phyloP scores from a whole-genome alignment of 2,329 filamentous ascomycete genomes.

The Diaporthe nobilis region DNA sequence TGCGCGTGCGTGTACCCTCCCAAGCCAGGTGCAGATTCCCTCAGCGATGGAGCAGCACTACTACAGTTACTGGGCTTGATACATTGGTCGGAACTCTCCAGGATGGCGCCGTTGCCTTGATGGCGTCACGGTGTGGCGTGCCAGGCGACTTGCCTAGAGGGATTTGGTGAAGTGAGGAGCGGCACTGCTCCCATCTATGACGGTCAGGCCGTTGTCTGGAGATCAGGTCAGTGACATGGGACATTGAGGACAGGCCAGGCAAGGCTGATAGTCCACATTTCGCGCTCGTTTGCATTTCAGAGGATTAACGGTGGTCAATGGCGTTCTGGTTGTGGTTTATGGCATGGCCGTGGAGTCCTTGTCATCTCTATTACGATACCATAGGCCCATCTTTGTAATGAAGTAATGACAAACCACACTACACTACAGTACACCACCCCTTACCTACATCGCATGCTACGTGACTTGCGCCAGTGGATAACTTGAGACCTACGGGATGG shows the following conservation, averaged over 20 bases:
- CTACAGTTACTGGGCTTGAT: background rate
- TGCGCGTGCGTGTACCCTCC: background rate
- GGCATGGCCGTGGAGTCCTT: constrained; percentile 20
- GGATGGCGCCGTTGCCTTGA: background rate
- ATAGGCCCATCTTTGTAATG: constrained; percentile 5
- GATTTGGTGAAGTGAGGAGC: background rate
- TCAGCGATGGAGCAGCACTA: background rate
- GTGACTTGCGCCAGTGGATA: background rate
- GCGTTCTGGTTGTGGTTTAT: constrained; percentile 14
- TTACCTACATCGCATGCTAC: too few species aligned
- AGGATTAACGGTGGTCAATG: background rate
- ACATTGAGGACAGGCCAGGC: background rate
- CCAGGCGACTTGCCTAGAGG: background rate
- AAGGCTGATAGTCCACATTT: background rate
- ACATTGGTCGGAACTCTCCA: background rate
- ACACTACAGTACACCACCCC: background rate
- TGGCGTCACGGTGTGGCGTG: too few species aligned
- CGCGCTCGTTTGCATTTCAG: constrained; percentile 16
- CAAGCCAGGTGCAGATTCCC: background rate
- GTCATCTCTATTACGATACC: constrained; percentile 23
- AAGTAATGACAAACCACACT: constrained; percentile 2
- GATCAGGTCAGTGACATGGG: background rate
- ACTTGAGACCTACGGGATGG: background rate
- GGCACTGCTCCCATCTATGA: background rate
- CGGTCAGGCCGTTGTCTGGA: background rate